phyloP scores from a whole-genome alignment of 352 stramenopile genomes.

The Peronospora farinosa region DNA sequence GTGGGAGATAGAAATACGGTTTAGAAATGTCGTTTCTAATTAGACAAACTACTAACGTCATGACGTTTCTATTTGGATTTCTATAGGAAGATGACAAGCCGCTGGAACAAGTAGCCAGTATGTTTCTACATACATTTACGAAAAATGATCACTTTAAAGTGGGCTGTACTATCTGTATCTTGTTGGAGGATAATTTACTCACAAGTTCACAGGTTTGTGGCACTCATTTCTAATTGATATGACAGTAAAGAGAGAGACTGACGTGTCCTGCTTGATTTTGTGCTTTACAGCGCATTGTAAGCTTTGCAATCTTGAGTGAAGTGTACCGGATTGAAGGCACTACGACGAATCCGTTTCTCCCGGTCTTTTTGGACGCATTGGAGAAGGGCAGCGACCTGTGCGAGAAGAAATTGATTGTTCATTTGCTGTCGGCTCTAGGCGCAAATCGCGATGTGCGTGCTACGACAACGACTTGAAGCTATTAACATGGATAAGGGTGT shows the following conservation, averaged over 20 bases:
- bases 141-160: constrained; percentile 89
- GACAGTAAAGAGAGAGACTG: neutral
- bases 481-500: constrained; percentile 1
- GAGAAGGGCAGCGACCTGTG: constrained; percentile 63
- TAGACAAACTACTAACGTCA: neutral
- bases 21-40: constrained; percentile 19
- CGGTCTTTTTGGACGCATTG: constrained; percentile 78
- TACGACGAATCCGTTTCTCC: constrained; percentile 80
- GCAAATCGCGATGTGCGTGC: constrained; percentile 46
- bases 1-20: constrained; percentile 6
- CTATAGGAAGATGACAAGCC: constrained; percentile 78
- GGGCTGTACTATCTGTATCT: constrained; percentile 85
- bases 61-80: neutral
- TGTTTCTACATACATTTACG: constrained; percentile 74
- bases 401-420: constrained; percentile 76
- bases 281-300: constrained; percentile 60
- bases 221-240: neutral
- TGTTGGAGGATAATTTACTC: constrained; percentile 88
- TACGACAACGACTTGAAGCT: neutral
- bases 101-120: constrained; percentile 58
- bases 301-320: constrained; percentile 81
- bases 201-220: constrained; percentile 72
- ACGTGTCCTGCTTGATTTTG: neutral
- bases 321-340: constrained; percentile 76
- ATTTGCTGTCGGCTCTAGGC: constrained; percentile 48